Percentiles rank a stretch among this genome's conserved stretches.
These are phyloP conservation scores for Neurospora sp. DNA, from an alignment of 495 filamentous ascomycete genomes.

Conservation along the genomic window DNA sequence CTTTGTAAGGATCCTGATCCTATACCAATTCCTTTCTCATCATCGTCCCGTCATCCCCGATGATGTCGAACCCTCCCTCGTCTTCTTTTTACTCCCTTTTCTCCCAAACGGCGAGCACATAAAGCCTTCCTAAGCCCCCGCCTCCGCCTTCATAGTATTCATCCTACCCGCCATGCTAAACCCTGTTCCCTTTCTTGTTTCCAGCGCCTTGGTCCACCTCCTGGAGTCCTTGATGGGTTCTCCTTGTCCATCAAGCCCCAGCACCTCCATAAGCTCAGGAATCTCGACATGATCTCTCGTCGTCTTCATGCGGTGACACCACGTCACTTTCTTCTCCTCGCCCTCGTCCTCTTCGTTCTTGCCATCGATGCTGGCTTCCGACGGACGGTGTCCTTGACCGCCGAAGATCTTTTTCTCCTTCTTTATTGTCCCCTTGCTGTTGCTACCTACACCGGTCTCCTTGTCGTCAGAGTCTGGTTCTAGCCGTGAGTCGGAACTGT, in stretches of 20 bases:
- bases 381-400: neutral
- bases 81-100: neutral
- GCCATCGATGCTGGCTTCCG: conserved; percentile 17
- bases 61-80: neutral
- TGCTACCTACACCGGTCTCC: neutral
- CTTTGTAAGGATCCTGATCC: neutral
- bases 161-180: conserved; percentile 34
- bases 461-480: neutral
- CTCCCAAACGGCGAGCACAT: neutral
- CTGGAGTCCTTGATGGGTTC: conserved; percentile 28
- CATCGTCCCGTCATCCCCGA: neutral
- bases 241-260: conserved; percentile 46
- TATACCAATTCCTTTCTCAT: neutral
- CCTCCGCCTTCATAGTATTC: conserved; percentile 18
- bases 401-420: neutral
- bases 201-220: conserved; percentile 31
- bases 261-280: conserved; percentile 46
- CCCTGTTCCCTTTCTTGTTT: conserved; percentile 36
- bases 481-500: neutral
- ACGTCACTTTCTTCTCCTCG: conserved; percentile 51
- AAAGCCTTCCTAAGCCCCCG: neutral
- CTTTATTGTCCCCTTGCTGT: neutral
- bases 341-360: conserved; percentile 16
- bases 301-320: conserved; percentile 78
- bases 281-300: conserved; percentile 73